phyloP scores from a whole-genome alignment of 176 grass and related monocot species.

The Lolium rigidum region DNA sequence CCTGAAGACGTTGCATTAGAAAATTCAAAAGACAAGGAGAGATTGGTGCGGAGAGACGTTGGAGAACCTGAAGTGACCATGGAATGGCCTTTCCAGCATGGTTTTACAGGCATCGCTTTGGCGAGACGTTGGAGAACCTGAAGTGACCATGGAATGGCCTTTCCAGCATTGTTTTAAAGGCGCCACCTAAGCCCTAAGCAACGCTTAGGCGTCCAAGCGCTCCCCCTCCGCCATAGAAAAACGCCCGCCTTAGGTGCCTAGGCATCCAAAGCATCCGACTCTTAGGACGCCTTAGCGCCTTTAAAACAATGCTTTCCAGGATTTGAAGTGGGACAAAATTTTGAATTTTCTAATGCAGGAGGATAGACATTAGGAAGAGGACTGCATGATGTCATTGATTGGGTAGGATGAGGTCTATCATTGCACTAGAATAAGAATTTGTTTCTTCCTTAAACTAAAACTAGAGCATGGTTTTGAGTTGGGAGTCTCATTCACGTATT shows the following conservation, averaged over 20 bases:
- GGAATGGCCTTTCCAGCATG: neutral
- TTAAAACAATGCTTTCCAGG: neutral
- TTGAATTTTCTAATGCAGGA: neutral
- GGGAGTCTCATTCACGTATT: neutral
- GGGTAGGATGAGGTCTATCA: neutral
- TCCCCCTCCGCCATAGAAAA: no score
- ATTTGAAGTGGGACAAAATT: neutral
- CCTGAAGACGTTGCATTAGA: no score
- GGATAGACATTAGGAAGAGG: neutral
- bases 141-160: no score
- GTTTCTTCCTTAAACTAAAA: neutral
- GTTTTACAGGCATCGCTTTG: no score
- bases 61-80: neutral
- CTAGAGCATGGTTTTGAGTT: neutral
- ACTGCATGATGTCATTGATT: neutral
- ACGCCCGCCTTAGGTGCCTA: no score
- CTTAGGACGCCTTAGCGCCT: no score
- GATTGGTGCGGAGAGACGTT: neutral
- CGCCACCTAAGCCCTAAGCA: no score
- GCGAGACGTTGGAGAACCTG: no score
- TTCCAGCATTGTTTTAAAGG: no score
- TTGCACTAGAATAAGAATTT: neutral
- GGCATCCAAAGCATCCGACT: no score
- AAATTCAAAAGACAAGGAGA: neutral
- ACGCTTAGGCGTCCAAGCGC: no score